Conservation (phyloP, 106 monocot species). For the Dendrobium huoshanense region DNA sequence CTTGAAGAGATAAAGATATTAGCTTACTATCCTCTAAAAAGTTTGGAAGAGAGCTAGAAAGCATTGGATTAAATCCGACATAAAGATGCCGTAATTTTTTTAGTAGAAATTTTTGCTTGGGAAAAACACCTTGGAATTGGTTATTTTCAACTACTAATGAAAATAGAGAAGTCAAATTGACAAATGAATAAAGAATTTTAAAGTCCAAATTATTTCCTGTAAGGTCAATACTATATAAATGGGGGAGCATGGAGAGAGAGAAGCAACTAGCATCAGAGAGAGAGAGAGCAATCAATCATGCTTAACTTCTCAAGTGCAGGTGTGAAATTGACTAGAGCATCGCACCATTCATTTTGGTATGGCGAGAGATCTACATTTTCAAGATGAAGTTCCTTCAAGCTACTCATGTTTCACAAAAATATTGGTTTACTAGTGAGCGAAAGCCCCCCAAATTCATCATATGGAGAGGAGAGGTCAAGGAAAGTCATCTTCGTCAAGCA, state of each 20-base stretch:
- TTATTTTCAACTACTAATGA: slow-evolving; percentile 10
- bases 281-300: slow-evolving; percentile 38
- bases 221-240: slow-evolving; percentile 21
- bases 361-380: slow-evolving; percentile 32
- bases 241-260: too few relatives aligned
- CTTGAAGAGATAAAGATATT: slow-evolving; percentile 16
- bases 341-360: slow-evolving; percentile 16
- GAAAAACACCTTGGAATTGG: slow-evolving; percentile 34
- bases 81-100: slow-evolving; percentile 29
- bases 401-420: slow-evolving; percentile 21
- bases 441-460: background rate
- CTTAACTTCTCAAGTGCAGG: slow-evolving; percentile 30
- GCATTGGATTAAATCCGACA: slow-evolving; percentile 31
- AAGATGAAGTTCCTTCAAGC: slow-evolving; percentile 19
- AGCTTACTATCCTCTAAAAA: slow-evolving; percentile 16
- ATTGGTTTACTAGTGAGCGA: slow-evolving; percentile 11
- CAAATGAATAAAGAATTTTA: slow-evolving; percentile 18
- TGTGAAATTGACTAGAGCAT: slow-evolving; percentile 13
- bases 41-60: slow-evolving; percentile 30
- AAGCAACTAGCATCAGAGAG: slow-evolving; percentile 16
- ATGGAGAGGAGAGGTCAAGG: slow-evolving; percentile 31
- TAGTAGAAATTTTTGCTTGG: slow-evolving; percentile 22
- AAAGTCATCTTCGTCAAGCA: slow-evolving; percentile 16
- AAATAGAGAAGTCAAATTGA: too few relatives aligned
- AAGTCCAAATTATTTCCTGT: slow-evolving; percentile 28